Evolutionary conservation across 805 yeast genomes (phyloP), one percentile per base, ranked within the genome.

Genomic region (Ogataea sp.): DNA sequence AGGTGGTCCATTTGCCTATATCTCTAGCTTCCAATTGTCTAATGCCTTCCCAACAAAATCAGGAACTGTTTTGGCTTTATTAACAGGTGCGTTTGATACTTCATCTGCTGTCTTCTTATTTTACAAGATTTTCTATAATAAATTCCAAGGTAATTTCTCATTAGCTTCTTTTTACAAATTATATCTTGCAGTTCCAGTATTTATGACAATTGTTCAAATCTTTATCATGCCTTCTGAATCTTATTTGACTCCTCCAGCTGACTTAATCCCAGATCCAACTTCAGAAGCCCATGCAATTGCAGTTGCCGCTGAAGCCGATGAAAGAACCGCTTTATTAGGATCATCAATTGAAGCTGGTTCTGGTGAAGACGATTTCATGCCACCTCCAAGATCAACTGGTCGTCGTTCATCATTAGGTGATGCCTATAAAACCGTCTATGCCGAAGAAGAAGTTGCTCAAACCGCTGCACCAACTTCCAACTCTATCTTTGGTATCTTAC

Each of bases 61-160:
- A 16, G 80, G 80, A 7, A 56, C 71, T 13, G 63, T 74, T 17
- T 60, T 74, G 47, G 79, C 79, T 18, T 56, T 74, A 32, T 52
- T 74, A 40, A 73, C 79, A 2, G 80, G 80, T 15, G 78, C 80
- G 0, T 74, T 74, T 44, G 80, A 74, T 55, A 71, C 80, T 9
- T 72, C 78, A 3, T 69, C 75, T 8, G 78, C 79, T 1, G 67
- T 74, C 15, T 74, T 74, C 49, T 59, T 74, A 50, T 35, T 71
- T 35, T 74, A 73, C 58, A 66, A 66, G 38, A 47, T 66, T 17
- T 41, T 66, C 25, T 74, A 69, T 55, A 47, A 51, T 34, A 49
- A 44, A 14, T 48, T 64, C 14, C 47, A 57, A 4, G 57, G 55
- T 1, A 36, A 55, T 1, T 71, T 74, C 53, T 58, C 64, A 7